phyloP scores from a whole-genome alignment of 2,329 filamentous ascomycete species.

The Aspergillus calidoustus region DNA sequence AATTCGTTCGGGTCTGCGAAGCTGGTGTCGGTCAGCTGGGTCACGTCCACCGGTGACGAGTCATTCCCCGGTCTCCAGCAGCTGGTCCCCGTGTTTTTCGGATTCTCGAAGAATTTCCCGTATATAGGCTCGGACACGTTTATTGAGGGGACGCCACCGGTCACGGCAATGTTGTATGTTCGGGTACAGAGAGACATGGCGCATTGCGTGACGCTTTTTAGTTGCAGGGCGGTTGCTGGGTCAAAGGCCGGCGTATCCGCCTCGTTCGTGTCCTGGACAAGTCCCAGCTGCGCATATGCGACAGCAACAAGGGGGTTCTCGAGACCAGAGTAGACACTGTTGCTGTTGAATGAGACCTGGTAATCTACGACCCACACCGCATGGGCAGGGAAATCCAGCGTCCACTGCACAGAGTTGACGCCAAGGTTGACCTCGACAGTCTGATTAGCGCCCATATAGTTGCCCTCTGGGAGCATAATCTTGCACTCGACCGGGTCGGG shows the following conservation, averaged over 20 bases:
- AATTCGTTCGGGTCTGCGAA: neutral
- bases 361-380: neutral
- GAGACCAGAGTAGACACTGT: neutral
- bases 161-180: neutral
- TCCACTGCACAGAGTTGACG: neutral
- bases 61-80: neutral
- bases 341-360: neutral
- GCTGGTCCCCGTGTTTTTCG: neutral
- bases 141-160: neutral
- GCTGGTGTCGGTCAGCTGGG: neutral
- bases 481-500: neutral
- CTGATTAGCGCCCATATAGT: neutral
- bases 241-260: neutral
- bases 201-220: neutral
- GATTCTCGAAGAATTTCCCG: neutral
- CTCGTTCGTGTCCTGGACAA: neutral
- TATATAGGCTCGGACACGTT: neutral
- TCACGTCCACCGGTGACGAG: neutral
- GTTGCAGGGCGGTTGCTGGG: neutral
- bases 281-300: neutral
- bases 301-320: neutral
- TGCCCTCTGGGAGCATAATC: neutral
- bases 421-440: neutral
- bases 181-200: neutral
- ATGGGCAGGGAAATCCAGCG: neutral